A percentile compares a stretch with the other conserved stretches of the same genome.
Conservation (phyloP, 306 rosid species). For the Lathyrus sativus region DNA sequence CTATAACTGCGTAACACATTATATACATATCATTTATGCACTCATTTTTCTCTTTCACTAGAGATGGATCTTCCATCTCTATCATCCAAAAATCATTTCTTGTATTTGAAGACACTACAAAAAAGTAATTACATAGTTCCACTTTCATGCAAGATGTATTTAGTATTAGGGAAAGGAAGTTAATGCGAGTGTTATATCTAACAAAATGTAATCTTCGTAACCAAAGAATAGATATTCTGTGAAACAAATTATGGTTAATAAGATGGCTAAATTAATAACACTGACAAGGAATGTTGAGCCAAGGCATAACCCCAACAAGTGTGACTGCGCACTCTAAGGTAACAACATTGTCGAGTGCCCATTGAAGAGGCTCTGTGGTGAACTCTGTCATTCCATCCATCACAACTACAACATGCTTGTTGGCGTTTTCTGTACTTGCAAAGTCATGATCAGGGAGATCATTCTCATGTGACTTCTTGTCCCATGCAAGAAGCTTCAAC, state of each 20-base stretch:
- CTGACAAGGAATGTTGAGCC: conserved; percentile 59
- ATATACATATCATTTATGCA: no score
- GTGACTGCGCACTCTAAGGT: conserved; percentile 45
- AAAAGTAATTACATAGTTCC: conserved; percentile 5
- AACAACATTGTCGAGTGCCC: conserved; percentile 52
- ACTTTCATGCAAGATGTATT: neutral
- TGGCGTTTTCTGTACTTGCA: conserved; percentile 27
- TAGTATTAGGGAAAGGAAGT: neutral
- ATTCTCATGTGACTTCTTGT: conserved; percentile 2
- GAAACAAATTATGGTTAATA: neutral
- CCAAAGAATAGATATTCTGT: neutral
- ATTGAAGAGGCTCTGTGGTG: conserved; percentile 48
- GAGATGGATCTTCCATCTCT: no score
- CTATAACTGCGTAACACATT: no score
- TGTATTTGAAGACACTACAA: conserved; percentile 50
- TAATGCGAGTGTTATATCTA: neutral
- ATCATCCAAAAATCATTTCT: conserved; percentile 48
- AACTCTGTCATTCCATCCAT: conserved; percentile 68
- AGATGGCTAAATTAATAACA: neutral
- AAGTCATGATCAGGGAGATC: conserved; percentile 29
- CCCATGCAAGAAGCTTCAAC: conserved; percentile 13
- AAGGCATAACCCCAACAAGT: conserved; percentile 67
- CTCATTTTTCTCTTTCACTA: no score
- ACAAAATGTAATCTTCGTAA: neutral
- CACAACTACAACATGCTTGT: conserved; percentile 50